A percentile compares a stretch with the other conserved stretches of the same genome.
phyloP scores from a whole-genome alignment of 805 yeast species.

The Pichia pseudocactophila region DNA sequence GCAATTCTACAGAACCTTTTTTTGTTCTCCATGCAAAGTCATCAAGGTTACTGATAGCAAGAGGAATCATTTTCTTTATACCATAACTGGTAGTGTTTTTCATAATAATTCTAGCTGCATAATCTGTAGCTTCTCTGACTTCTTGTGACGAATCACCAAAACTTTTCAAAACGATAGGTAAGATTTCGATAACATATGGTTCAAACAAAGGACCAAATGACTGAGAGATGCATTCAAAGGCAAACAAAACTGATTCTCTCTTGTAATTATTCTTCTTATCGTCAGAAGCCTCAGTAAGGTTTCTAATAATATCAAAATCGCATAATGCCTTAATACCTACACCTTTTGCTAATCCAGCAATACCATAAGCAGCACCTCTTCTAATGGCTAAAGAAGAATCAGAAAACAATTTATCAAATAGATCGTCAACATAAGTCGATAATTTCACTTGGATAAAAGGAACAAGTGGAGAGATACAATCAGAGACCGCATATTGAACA shows the following conservation, averaged over 20 bases:
- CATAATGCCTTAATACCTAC: slow-evolving; percentile 72
- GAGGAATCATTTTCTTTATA: slow-evolving; percentile 81
- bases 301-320: slow-evolving; percentile 68
- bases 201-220: slow-evolving; percentile 74
- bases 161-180: slow-evolving; percentile 71
- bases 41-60: slow-evolving; percentile 77
- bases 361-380: slow-evolving; percentile 93
- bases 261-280: slow-evolving; percentile 66
- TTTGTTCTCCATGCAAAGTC: slow-evolving; percentile 94
- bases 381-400: slow-evolving; percentile 45
- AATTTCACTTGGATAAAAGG: slow-evolving; percentile 42
- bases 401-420: slow-evolving; percentile 52
- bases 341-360: slow-evolving; percentile 90
- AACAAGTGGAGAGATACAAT: slow-evolving; percentile 79
- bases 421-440: slow-evolving; percentile 43
- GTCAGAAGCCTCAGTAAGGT: slow-evolving; percentile 74
- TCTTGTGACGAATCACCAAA: slow-evolving; percentile 80
- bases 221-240: slow-evolving; percentile 76
- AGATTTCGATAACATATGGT: slow-evolving; percentile 84
- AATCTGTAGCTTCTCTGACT: slow-evolving; percentile 83
- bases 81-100: slow-evolving; percentile 86
- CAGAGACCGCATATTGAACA: slow-evolving; percentile 82
- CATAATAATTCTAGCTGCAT: slow-evolving; percentile 86
- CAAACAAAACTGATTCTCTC: slow-evolving; percentile 83
- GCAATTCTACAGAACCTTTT: slow-evolving; percentile 90